Percentiles rank a stretch among this genome's conserved stretches.
Conservation (phyloP, 768 basidiomycete species). For the Mycena capillaripes region DNA sequence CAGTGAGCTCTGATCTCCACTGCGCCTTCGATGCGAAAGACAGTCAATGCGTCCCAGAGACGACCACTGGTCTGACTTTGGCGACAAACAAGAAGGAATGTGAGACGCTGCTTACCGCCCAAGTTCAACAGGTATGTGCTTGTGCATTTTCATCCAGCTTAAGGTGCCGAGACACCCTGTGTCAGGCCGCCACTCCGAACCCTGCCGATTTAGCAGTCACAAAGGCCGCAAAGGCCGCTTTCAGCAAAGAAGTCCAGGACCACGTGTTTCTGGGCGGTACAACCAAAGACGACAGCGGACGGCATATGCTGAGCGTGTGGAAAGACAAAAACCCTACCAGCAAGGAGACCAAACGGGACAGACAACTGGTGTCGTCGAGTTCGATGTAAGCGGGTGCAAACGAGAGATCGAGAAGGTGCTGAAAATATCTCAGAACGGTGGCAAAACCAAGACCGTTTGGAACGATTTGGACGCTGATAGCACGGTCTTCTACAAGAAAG, state of each 20-base stretch:
- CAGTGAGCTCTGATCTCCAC: not conserved
- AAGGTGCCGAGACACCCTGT: not conserved
- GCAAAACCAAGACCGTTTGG: conserved; percentile 15
- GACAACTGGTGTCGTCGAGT: conserved; percentile 10
- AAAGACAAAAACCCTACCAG: not conserved
- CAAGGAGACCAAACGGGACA: conserved; percentile 5
- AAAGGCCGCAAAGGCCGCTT: conserved; percentile 3
- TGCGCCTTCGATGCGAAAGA: conserved; percentile 7
- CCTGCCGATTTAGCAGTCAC: not conserved
- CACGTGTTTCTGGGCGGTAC: not conserved
- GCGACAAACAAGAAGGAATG: conserved; percentile 14
- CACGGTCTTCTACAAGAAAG: conserved; percentile 6
- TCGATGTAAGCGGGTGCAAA: conserved; percentile 6
- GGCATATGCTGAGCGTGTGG: conserved; percentile 11
- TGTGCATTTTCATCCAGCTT: not conserved
- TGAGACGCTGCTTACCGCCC: conserved; percentile 5
- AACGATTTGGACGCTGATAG: not conserved
- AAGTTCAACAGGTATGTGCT: conserved; percentile 3
- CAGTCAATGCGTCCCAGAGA: not conserved
- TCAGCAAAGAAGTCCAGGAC: not conserved
- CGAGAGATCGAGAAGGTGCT: not conserved
- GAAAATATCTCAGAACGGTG: not conserved
- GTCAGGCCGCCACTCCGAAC: not conserved
- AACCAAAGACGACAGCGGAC: conserved; percentile 1
- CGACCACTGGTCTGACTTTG: conserved; percentile 7